phyloP scores from a whole-genome alignment of 768 basidiomycete species.

The Coprinopsis cinerea region DNA sequence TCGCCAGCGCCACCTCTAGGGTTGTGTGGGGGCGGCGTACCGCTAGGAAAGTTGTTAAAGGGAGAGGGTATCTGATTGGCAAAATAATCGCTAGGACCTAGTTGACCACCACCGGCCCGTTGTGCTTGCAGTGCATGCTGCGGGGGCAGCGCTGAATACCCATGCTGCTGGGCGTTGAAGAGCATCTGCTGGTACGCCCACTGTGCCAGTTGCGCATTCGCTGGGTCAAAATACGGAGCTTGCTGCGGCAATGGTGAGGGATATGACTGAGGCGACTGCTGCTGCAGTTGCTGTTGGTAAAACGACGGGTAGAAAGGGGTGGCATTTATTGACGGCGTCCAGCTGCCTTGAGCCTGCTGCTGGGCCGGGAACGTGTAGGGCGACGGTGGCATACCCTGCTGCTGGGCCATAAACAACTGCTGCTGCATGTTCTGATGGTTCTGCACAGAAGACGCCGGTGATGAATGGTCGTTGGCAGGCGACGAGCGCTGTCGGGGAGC shows the following conservation, averaged over 20 bases:
- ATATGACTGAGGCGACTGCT: slow-evolving; percentile 47
- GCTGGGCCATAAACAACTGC: slow-evolving; percentile 19
- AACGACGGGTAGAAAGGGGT: slow-evolving; percentile 75
- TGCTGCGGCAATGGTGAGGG: slow-evolving; percentile 41
- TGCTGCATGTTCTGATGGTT: slow-evolving; percentile 18
- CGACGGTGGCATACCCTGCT: slow-evolving; percentile 29
- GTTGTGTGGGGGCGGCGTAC: slow-evolving; percentile 62
- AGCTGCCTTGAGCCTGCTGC: slow-evolving; percentile 63
- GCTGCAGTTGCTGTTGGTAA: slow-evolving; percentile 67
- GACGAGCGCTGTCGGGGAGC: slow-evolving; percentile 53
- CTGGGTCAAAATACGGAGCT: slow-evolving; percentile 66
- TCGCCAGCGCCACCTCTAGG: slow-evolving; percentile 35
- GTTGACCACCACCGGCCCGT: slow-evolving; percentile 34
- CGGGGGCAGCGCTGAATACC: slow-evolving; percentile 39
- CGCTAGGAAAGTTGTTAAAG: slow-evolving; percentile 64
- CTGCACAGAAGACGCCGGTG: slow-evolving; percentile 16
- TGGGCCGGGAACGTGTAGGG: slow-evolving; percentile 66
- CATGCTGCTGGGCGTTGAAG: slow-evolving; percentile 65
- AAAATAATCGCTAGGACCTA: slow-evolving; percentile 48
- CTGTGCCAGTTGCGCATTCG: slow-evolving; percentile 71
- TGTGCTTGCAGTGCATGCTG: slow-evolving; percentile 37
- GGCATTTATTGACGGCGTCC: slow-evolving; percentile 62
- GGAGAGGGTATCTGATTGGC: slow-evolving; percentile 41
- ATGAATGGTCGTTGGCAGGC: slow-evolving; percentile 47
- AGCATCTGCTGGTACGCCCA: slow-evolving; percentile 94